Conservation (phyloP, 2,329 filamentous ascomycete species). For the Helminthosporium solani region DNA sequence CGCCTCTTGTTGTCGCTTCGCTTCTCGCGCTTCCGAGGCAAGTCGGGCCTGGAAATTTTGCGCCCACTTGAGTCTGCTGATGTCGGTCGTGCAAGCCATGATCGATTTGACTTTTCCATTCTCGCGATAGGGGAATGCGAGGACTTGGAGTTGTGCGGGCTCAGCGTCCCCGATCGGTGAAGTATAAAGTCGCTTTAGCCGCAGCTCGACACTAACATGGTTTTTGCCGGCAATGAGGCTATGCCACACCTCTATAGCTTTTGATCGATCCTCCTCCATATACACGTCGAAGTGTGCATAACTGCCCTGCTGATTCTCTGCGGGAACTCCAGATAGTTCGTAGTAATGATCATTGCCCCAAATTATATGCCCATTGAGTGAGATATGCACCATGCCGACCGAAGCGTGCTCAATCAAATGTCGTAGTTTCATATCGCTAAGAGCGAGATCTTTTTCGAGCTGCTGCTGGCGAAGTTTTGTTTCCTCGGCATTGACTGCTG, state of each 20-base stretch:
- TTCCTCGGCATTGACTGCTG: slow-evolving; percentile 23
- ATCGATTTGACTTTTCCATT: slow-evolving; percentile 33
- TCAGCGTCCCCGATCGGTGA: slow-evolving; percentile 33
- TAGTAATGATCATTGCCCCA: slow-evolving; percentile 42
- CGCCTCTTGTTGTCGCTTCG: slow-evolving; percentile 42
- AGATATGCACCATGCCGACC: slow-evolving; percentile 37
- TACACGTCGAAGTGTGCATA: slow-evolving; percentile 29
- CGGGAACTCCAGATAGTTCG: slow-evolving; percentile 23
- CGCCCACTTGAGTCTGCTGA: slow-evolving; percentile 42
- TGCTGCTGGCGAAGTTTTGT: slow-evolving; percentile 29
- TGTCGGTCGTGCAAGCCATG: slow-evolving; percentile 44
- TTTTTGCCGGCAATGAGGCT: slow-evolving; percentile 24
- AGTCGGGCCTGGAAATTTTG: slow-evolving; percentile 41
- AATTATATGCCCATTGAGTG: slow-evolving; percentile 30
- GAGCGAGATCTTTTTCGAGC: slow-evolving; percentile 36
- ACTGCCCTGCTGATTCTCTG: slow-evolving; percentile 16
- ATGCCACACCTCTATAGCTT: slow-evolving; percentile 27
- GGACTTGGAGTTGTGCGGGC: slow-evolving; percentile 33
- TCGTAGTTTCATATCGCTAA: slow-evolving; percentile 36
- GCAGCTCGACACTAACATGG: slow-evolving; percentile 29
- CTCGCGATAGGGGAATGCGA: slow-evolving; percentile 38
- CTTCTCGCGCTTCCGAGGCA: slow-evolving; percentile 41
- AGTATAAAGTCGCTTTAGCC: slow-evolving; percentile 33
- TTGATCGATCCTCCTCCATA: slow-evolving; percentile 28
- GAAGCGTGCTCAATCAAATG: slow-evolving; percentile 39